Evolutionary conservation across 2,329 filamentous ascomycete species (phyloP).

Genomic region (Whalleya microplaca): DNA sequence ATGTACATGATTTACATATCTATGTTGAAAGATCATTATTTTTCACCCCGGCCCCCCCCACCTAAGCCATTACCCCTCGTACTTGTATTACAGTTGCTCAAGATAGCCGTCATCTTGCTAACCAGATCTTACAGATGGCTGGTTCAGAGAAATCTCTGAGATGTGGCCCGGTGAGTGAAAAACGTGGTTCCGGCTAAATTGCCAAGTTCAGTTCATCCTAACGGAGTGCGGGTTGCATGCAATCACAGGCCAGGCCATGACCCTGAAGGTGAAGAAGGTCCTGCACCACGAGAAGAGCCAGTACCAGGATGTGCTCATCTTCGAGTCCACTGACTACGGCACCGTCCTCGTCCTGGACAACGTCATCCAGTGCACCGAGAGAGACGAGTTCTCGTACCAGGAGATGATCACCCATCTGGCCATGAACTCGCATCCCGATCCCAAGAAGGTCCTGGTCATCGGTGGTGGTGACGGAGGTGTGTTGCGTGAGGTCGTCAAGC

Average conservation of each 20-base stretch:
- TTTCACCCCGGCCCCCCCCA: too few relatives aligned
- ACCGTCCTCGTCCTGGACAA: constrained; percentile 97
- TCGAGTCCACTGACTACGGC: constrained; percentile 96
- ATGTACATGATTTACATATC: neutral
- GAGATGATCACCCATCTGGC: constrained; percentile 99
- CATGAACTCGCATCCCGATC: constrained; percentile 97
- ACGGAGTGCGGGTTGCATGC: too few relatives aligned
- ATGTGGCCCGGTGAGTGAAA: constrained; percentile 82
- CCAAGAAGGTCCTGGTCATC: constrained; percentile 98
- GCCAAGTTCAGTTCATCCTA: too few relatives aligned
- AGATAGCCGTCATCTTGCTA: constrained; percentile 11
- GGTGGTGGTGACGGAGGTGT: constrained; percentile 97
- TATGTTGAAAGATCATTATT: neutral
- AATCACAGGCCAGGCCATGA: constrained; percentile 91
- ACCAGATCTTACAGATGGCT: constrained; percentile 74
- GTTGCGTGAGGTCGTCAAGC: constrained; percentile 98
- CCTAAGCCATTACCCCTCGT: too few relatives aligned
- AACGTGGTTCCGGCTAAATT: neutral
- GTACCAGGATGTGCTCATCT: constrained; percentile 99
- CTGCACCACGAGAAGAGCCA: constrained; percentile 98
- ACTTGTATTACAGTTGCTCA: neutral
- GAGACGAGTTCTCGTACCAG: constrained; percentile 99
- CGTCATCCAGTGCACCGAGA: constrained; percentile 98
- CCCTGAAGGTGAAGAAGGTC: constrained; percentile 94
- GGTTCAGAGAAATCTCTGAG: constrained; percentile 98